These are phyloP conservation scores for Colletotrichum siamense DNA, from an alignment of 2,329 filamentous ascomycete genomes.

Conservation along the genomic window DNA sequence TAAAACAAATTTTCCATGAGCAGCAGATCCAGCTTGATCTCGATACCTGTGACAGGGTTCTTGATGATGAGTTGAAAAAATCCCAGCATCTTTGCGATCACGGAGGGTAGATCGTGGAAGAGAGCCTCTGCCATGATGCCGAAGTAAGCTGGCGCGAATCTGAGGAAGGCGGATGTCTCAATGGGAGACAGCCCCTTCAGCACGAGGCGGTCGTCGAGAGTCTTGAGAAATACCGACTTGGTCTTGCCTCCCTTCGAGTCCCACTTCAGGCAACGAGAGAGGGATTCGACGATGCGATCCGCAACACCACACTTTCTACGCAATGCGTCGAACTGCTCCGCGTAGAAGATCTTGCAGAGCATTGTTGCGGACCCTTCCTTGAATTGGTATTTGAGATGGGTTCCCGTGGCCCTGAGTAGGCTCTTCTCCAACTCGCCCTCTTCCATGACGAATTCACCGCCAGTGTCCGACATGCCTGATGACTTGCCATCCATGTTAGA, in stretches of 20 bases:
- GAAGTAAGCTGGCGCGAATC: constrained; percentile 96
- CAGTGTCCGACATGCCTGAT: constrained; percentile 38
- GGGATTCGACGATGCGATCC: constrained; percentile 91
- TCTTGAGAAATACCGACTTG: constrained; percentile 96
- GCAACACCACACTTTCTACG: constrained; percentile 91
- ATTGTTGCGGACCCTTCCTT: constrained; percentile 92
- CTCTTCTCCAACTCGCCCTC: constrained; percentile 85
- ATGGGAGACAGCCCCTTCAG: constrained; percentile 90
- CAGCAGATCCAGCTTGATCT: constrained; percentile 92
- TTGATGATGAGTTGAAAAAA: constrained; percentile 98
- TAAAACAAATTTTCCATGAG: constrained; percentile 99
- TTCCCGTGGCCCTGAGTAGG: constrained; percentile 82
- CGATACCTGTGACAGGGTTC: constrained; percentile 87
- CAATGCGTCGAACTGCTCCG: constrained; percentile 95
- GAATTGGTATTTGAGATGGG: constrained; percentile 96
- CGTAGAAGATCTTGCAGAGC: constrained; percentile 98
- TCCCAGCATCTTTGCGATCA: constrained; percentile 98
- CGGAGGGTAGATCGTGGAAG: constrained; percentile 93
- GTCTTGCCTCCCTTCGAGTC: constrained; percentile 98
- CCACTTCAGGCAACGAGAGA: constrained; percentile 96
- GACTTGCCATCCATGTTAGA: constrained; percentile 30
- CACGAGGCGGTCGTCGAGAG: constrained; percentile 90
- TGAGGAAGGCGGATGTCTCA: constrained; percentile 92
- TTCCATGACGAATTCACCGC: constrained; percentile 46
- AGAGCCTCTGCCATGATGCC: constrained; percentile 95